Evolutionary conservation across 2,329 filamentous ascomycete genomes (phyloP).

Genomic region (Colletotrichum gloeosporioides): DNA sequence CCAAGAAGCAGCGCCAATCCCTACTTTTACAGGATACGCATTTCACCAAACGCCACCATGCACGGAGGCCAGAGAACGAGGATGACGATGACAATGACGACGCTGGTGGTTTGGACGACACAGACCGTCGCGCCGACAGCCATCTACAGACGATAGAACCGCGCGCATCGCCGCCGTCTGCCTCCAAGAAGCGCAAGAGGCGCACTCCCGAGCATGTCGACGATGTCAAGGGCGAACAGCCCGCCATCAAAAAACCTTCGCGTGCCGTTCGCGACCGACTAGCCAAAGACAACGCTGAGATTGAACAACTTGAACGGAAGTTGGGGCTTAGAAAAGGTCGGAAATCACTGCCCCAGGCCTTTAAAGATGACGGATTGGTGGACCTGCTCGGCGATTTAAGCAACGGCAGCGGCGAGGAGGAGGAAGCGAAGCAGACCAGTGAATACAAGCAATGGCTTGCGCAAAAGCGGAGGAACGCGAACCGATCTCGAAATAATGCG

Average conservation of each 20-base stretch:
- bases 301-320: constrained; percentile 85
- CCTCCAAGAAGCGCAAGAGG: constrained; percentile 14
- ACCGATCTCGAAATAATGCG: not conserved
- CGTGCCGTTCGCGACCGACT: constrained; percentile 64
- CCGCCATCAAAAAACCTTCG: not conserved
- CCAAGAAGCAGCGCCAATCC: constrained; percentile 56
- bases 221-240: constrained; percentile 23
- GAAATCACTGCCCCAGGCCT: constrained; percentile 74
- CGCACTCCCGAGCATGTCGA: constrained; percentile 22
- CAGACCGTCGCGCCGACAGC: not conserved
- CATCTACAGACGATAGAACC: not conserved
- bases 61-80: constrained; percentile 25
- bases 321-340: constrained; percentile 80
- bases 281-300: constrained; percentile 85
- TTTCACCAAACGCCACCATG: constrained; percentile 28
- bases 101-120: constrained; percentile 21
- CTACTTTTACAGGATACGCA: constrained; percentile 17
- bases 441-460: constrained; percentile 67
- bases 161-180: not conserved
- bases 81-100: constrained; percentile 25
- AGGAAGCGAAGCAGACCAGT: constrained; percentile 59
- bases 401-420: constrained; percentile 33
- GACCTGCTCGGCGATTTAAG: constrained; percentile 76
- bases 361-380: constrained; percentile 83
- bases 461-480: constrained; percentile 58